phyloP scores from a whole-genome alignment of 2,329 filamentous ascomycete species.

The Claviceps cyperi region DNA sequence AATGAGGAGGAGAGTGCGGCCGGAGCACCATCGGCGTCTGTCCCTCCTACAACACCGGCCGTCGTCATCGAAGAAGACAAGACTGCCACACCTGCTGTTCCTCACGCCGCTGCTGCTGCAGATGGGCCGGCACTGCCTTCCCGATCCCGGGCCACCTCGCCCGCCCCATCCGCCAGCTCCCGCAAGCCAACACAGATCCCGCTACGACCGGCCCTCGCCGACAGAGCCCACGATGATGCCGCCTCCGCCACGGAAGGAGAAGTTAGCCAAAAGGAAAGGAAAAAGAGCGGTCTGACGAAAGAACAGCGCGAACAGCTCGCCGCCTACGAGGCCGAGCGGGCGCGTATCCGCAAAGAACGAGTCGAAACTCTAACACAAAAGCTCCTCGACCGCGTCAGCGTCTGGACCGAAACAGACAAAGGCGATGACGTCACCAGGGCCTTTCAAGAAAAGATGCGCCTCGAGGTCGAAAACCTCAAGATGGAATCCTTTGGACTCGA shows the following conservation, averaged over 20 bases:
- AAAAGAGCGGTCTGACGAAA: slow-evolving; percentile 72
- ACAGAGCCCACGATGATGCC: slow-evolving; percentile 58
- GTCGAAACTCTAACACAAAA: slow-evolving; percentile 74
- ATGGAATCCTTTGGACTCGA: slow-evolving; percentile 98
- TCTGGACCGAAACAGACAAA: slow-evolving; percentile 98
- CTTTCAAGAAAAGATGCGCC: slow-evolving; percentile 84
- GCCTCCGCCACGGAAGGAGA: slow-evolving; percentile 47
- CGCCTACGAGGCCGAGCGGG: slow-evolving; percentile 77
- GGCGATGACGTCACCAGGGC: slow-evolving; percentile 67
- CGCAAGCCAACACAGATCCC: slow-evolving; percentile 44
- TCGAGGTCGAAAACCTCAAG: slow-evolving; percentile 95
- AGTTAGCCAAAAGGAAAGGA: slow-evolving; percentile 49
- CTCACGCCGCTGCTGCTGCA: neutral
- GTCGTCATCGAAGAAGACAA: slow-evolving; percentile 28
- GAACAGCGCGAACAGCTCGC: slow-evolving; percentile 87
- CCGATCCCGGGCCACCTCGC: slow-evolving; percentile 22
- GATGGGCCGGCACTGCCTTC: slow-evolving; percentile 13
- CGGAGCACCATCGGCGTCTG: neutral
- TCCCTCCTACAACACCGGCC: slow-evolving; percentile 16
- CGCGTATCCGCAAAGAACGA: slow-evolving; percentile 72
- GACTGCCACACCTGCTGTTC: slow-evolving; percentile 9
- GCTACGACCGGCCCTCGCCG: slow-evolving; percentile 74
- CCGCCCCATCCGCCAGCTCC: slow-evolving; percentile 28
- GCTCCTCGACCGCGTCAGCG: slow-evolving; percentile 73
- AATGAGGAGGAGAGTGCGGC: slow-evolving; percentile 21